Base-by-base conservation (phyloP, 305 asterid genomes). In the Plantago coronopus region DNA sequence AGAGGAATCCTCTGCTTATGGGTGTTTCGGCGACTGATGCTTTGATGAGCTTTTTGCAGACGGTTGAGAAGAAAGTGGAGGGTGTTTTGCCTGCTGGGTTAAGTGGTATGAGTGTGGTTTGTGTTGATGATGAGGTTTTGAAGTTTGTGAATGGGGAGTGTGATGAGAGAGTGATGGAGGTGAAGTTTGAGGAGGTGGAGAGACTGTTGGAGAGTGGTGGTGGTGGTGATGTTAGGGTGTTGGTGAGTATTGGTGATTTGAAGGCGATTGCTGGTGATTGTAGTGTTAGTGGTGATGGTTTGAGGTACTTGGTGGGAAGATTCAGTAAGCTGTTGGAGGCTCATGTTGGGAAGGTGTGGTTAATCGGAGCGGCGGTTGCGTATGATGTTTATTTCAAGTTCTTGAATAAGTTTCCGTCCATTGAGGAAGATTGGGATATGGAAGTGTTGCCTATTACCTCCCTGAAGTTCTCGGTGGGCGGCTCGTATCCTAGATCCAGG, bases 401-500 rank as follows among this genome's bases (percentile, higher is more conserved):
- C 50, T 72, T 83, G 78, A 80, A 78, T 66, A 77, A 65, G 70
- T 74, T 81, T 75, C 95, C 96, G 44, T 66, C 82, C 62, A 73
- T 83, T 73, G 96, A 86, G 61, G 79, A 86, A 43, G 95, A 88
- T 59, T 78, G 85, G 95, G 83, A 86, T 51, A 61, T 86, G 72
- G 90, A 85, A 63, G 70, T 86, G 74, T 67, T 91, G 74, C 95
- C 95, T 16, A 73, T 84, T 25, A 86, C 88, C 62, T 73, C 88
- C 5, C 47, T 73, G 37, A 74, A 72, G 56, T 70, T 76, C 48
- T 65, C 89, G 17, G 47, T 66, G 62, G 94, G 79, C 55, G 94
- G 89, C 17, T 69, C 89, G 19, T 78, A 72, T 65, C 90, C 90
- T 29, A 86, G 81, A 80, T 88, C 98, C 83, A 88, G 94, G 98